Conservation (phyloP, 768 basidiomycete species). For the Sporobolomyces pararoseus region DNA sequence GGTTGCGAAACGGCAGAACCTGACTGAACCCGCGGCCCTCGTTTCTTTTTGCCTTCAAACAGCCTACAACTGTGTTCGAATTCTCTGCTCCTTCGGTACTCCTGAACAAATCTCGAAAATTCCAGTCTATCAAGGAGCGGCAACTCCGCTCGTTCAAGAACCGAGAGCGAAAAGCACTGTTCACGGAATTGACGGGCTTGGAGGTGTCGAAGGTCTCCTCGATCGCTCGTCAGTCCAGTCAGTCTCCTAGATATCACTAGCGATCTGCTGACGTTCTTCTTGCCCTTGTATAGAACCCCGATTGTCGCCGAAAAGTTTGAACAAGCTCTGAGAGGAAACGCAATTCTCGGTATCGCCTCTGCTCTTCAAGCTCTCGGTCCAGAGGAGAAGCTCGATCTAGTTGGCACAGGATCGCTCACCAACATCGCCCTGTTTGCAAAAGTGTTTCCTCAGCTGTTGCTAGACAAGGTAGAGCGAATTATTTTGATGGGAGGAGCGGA, state of each 20-base stretch:
- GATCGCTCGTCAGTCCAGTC: not conserved
- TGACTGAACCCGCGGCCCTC: not conserved
- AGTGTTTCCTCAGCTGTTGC: constrained; percentile 56
- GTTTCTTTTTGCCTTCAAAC: not conserved
- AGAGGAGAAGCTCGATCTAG: constrained; percentile 63
- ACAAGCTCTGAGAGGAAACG: constrained; percentile 46
- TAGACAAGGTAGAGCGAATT: constrained; percentile 61
- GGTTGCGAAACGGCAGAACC: not conserved
- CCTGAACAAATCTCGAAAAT: constrained; percentile 59
- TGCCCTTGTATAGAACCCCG: not conserved
- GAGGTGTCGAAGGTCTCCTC: constrained; percentile 72
- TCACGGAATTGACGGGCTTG: constrained; percentile 75
- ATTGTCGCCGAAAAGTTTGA: constrained; percentile 53
- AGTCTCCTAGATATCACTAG: not conserved
- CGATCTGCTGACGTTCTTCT: not conserved
- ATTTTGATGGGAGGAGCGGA: constrained; percentile 88
- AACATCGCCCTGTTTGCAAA: constrained; percentile 68
- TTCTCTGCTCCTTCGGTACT: constrained; percentile 70
- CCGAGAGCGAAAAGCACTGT: constrained; percentile 51
- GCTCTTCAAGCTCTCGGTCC: constrained; percentile 52
- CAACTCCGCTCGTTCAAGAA: constrained; percentile 45
- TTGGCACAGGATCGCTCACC: constrained; percentile 79
- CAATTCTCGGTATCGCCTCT: constrained; percentile 55
- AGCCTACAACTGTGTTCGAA: constrained; percentile 69
- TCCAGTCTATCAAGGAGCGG: constrained; percentile 61